Evolutionary conservation across 2,329 filamentous ascomycete species (phyloP).

Genomic region (Botryotinia calthae): DNA sequence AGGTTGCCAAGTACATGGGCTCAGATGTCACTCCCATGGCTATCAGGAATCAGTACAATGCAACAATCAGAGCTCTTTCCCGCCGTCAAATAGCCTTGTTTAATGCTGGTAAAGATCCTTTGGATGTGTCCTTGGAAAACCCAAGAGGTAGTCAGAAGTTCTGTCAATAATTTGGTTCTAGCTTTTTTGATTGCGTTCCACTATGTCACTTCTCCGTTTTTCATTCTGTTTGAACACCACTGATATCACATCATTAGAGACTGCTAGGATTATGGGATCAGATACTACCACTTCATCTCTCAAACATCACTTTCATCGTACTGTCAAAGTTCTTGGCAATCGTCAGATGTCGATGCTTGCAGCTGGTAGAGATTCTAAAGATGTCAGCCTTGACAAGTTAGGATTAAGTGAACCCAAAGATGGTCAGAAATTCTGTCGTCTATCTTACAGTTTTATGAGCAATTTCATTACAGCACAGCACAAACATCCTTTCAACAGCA

Average conservation of each 20-base stretch:
- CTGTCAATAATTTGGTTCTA: not conserved
- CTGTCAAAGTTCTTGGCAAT: slow-evolving; percentile 51
- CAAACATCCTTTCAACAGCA: not conserved
- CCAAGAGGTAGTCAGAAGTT: slow-evolving; percentile 3
- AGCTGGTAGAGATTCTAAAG: slow-evolving; percentile 45
- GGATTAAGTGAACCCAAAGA: not conserved
- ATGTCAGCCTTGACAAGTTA: slow-evolving; percentile 24
- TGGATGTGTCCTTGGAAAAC: slow-evolving; percentile 22
- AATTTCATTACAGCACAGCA: not conserved
- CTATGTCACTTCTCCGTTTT: not conserved
- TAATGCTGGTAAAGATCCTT: slow-evolving; percentile 45
- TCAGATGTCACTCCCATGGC: slow-evolving; percentile 29
- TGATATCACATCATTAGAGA: slow-evolving; percentile 16
- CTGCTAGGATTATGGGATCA: slow-evolving; percentile 30
- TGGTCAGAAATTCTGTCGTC: slow-evolving; percentile 12
- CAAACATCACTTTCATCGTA: slow-evolving; percentile 28
- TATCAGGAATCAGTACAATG: slow-evolving; percentile 27
- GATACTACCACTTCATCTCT: slow-evolving; percentile 30
- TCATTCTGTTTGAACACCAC: not conserved
- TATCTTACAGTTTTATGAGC: not conserved
- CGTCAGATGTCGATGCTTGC: slow-evolving; percentile 46
- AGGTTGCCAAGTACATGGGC: slow-evolving; percentile 30
- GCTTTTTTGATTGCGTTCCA: not conserved
- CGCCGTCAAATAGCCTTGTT: slow-evolving; percentile 48
- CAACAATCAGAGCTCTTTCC: slow-evolving; percentile 49